Evolutionary conservation across 2,329 filamentous ascomycete genomes (phyloP), one percentile per base, ranked within the genome.

Genomic region (Nemania sp.): DNA sequence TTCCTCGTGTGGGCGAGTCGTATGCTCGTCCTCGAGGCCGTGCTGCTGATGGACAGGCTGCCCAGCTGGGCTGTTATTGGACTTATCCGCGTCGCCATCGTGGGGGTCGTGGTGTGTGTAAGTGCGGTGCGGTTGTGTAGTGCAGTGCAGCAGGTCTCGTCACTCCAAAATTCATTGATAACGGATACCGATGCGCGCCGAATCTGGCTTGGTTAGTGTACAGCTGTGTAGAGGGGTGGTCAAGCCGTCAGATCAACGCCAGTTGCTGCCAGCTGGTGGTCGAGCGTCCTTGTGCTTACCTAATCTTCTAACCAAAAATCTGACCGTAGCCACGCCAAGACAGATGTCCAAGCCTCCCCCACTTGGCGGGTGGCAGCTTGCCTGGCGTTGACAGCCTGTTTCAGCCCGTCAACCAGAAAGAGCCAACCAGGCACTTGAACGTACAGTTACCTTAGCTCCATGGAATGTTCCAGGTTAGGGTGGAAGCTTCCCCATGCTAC

Each of bases 31-130:
- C 76, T 72, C 39, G 78, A 69, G 17, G 13, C 32, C 12, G 32
- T 37, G 46, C 50, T 35, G 57, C 56, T 40, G 53, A 75, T 57
- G 29, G 79, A 76, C 70, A 83, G 74, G 71, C 75, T 78, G 70
- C 74, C 75, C 62, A 81, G 58, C 64, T 74, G 72, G 58, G 72
- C 67, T 45, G 70, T 67, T 57, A 75, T 68, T 47, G 73, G 68
- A 68, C 69, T 72, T 68, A 74, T 68, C 66, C 77, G 78, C 74
- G 80, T 77, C 65, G 70, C 74, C 65, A 71, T 71, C 42, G 53
- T 60, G 50, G 20, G 20, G 45, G 29, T 59, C 12, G 53, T 40
- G 18, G 50, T 50, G 54, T 39, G 39, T 32, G 48, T 46, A 21
- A 17, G 21, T 56, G 48, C 7, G 20, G 35, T 57, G 12, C 39